Percentiles rank a stretch among this genome's conserved stretches.
Evolutionary conservation across 2,329 filamentous ascomycete species (phyloP).

Genomic region (Didymosphaeria variabile): DNA sequence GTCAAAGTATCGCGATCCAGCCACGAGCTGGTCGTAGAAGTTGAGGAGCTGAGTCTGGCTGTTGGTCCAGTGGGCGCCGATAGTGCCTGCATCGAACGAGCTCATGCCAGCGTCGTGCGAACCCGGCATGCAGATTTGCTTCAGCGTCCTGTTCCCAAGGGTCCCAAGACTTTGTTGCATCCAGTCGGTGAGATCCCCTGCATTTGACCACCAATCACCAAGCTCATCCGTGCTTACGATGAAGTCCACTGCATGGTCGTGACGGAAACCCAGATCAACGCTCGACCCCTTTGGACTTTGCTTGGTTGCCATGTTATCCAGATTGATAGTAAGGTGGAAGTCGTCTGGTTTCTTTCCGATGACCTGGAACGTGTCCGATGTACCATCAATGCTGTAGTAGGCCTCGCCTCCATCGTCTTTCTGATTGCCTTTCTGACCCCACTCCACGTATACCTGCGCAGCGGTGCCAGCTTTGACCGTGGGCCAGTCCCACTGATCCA

Average conservation of each 20-base stretch:
- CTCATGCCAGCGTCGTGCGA: constrained; percentile 62
- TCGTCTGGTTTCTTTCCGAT: constrained; percentile 42
- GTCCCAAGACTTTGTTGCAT: constrained; percentile 52
- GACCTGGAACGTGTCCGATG: constrained; percentile 42
- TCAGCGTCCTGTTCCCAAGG: constrained; percentile 53
- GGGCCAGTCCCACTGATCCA: constrained; percentile 51
- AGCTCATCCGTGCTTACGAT: constrained; percentile 49
- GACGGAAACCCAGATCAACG: constrained; percentile 47
- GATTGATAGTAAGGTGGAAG: constrained; percentile 42
- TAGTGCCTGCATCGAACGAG: constrained; percentile 50
- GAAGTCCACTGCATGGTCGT: constrained; percentile 49
- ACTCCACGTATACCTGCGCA: constrained; percentile 44
- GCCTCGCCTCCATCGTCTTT: constrained; percentile 48
- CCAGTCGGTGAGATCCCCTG: constrained; percentile 48
- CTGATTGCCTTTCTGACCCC: constrained; percentile 36
- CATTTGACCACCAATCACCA: constrained; percentile 49
- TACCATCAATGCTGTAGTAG: constrained; percentile 43
- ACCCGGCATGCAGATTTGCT: constrained; percentile 59
- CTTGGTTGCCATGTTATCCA: constrained; percentile 41
- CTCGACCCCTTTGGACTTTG: constrained; percentile 44
- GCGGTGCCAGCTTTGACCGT: constrained; percentile 43
- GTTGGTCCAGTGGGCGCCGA: constrained; percentile 52
- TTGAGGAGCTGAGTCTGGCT: constrained; percentile 58
- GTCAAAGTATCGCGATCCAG: constrained; percentile 60
- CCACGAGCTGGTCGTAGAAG: constrained; percentile 57